Conservation (phyloP, 2,329 filamentous ascomycete species). For the Sarocladium strictum region DNA sequence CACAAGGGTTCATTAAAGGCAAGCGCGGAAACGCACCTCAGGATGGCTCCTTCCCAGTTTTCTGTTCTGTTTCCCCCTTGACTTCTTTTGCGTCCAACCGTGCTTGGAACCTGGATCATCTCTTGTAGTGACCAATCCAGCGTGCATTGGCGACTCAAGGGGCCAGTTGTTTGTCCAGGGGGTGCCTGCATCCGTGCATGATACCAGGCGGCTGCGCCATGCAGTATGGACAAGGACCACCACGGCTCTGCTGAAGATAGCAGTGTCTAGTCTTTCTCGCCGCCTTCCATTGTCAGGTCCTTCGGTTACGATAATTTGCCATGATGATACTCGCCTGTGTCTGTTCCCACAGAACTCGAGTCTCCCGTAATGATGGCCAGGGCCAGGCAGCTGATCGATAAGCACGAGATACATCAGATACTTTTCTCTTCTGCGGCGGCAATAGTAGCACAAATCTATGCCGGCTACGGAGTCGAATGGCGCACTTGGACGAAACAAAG, state of each 20-base stretch:
- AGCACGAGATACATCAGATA: not conserved
- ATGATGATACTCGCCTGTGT: conserved; percentile 22
- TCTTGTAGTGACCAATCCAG: no score
- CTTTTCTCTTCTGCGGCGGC: not conserved
- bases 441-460: not conserved
- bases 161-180: no score
- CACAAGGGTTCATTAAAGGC: not conserved
- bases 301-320: conserved; percentile 22
- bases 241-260: no score
- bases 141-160: no score
- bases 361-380: no score
- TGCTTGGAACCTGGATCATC: not conserved
- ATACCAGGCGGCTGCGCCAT: conserved; percentile 15
- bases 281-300: conserved; percentile 13
- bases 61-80: no score
- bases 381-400: not conserved
- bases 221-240: no score
- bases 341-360: conserved; percentile 10
- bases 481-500: not conserved
- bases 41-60: no score
- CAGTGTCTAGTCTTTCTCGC: no score
- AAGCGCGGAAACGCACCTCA: not conserved
- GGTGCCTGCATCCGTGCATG: not conserved
- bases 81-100: not conserved
- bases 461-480: not conserved